Conservation (phyloP, 805 yeast species). For the Cyberlindnera saturnus region DNA sequence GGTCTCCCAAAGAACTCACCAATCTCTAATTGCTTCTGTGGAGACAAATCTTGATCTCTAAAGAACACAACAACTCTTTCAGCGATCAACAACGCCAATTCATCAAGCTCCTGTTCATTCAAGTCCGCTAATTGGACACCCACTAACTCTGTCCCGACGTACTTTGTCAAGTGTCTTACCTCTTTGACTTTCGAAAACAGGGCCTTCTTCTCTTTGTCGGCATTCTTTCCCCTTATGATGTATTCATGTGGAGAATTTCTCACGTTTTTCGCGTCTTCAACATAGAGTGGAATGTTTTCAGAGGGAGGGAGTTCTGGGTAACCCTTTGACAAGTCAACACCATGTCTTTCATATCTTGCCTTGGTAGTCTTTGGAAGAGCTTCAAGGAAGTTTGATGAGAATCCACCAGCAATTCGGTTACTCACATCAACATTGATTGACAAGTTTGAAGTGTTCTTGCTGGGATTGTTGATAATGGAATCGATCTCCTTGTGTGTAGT, state of each 20-base stretch:
- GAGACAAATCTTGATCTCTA: slow-evolving; percentile 14
- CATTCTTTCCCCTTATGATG: slow-evolving; percentile 30
- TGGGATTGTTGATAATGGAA: not conserved
- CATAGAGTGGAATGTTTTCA: slow-evolving; percentile 29
- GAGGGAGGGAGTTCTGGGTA: slow-evolving; percentile 33
- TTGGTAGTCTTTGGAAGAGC: slow-evolving; percentile 22
- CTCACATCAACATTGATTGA: not conserved
- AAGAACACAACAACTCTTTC: slow-evolving; percentile 48
- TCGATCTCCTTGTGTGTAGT: not conserved
- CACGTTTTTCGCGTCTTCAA: slow-evolving; percentile 34
- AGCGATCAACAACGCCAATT: slow-evolving; percentile 40
- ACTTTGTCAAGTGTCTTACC: slow-evolving; percentile 37
- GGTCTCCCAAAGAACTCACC: slow-evolving; percentile 7
- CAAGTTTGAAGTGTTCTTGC: not conserved
- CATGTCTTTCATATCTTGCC: slow-evolving; percentile 28
- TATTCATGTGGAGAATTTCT: slow-evolving; percentile 27
- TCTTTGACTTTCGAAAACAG: slow-evolving; percentile 34
- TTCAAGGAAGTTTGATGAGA: slow-evolving; percentile 9
- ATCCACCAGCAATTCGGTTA: slow-evolving; percentile 2
- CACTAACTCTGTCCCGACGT: slow-evolving; percentile 44
- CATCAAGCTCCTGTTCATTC: slow-evolving; percentile 38
- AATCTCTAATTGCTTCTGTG: slow-evolving; percentile 12
- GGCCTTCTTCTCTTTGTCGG: slow-evolving; percentile 38
- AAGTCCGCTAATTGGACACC: slow-evolving; percentile 40
- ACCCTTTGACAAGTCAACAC: slow-evolving; percentile 33